Conservation (phyloP, 257 asterid species). For the Galeopsis tetrahit region DNA sequence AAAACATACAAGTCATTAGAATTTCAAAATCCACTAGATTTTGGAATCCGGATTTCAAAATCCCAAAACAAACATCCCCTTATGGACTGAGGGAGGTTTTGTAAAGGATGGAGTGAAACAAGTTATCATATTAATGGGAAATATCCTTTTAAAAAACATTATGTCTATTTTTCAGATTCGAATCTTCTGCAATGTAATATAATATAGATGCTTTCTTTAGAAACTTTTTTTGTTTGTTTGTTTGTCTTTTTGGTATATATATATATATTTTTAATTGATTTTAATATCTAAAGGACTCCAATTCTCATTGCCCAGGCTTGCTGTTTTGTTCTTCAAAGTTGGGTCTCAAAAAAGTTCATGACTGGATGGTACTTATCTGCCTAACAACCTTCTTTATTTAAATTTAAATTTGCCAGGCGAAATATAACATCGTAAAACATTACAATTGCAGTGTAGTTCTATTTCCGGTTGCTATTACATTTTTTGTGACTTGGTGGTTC, state of each 20-base stretch:
- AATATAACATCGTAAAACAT: slow-evolving; percentile 28
- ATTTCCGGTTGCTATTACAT: slow-evolving; percentile 90
- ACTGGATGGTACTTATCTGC: slow-evolving; percentile 81
- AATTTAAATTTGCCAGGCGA: slow-evolving; percentile 13
- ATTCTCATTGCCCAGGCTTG: slow-evolving; percentile 67
- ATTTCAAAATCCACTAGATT: too few species aligned
- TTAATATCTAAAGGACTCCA: slow-evolving; percentile 20
- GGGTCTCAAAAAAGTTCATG: slow-evolving; percentile 96
- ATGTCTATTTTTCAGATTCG: slow-evolving; percentile 4
- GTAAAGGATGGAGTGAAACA: slow-evolving; percentile 8
- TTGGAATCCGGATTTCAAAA: too few species aligned
- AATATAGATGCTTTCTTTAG: slow-evolving; percentile 11
- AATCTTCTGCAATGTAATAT: slow-evolving; percentile 9
- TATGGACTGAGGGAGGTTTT: neutral
- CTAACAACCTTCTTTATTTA: slow-evolving; percentile 18
- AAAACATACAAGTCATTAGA: too few species aligned
- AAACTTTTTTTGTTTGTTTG: neutral
- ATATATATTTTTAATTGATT: slow-evolving; percentile 15
- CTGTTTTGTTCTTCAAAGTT: slow-evolving; percentile 86
- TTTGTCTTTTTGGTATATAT: neutral
- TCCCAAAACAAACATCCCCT: too few species aligned
- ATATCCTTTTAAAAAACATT: neutral
- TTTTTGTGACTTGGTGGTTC: slow-evolving; percentile 94
- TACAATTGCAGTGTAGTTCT: slow-evolving; percentile 80
- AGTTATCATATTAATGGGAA: neutral